A percentile compares a stretch with the other conserved stretches of the same genome.
These are phyloP conservation scores for Neckera pumila DNA, from an alignment of 225 moss, liverwort and hornwort species.

Conservation along the genomic window DNA sequence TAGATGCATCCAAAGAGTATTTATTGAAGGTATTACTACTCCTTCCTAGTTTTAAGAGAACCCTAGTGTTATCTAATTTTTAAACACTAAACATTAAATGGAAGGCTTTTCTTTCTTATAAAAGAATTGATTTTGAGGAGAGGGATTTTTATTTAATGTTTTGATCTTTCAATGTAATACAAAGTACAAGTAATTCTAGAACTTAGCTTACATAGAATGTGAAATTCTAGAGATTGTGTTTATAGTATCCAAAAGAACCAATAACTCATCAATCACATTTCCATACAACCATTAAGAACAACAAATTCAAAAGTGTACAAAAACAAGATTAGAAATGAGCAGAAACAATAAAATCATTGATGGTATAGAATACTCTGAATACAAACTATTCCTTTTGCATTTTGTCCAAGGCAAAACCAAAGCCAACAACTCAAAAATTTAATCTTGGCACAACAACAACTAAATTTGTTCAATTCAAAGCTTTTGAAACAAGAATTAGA, in stretches of 20 bases:
- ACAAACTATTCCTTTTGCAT: too few relatives aligned
- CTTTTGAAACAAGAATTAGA: neutral
- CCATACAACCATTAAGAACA: neutral
- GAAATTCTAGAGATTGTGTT: neutral
- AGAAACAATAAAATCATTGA: neutral
- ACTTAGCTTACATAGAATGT: neutral
- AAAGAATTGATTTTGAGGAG: rapidly evolving
- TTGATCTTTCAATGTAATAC: neutral
- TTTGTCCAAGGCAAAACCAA: too few relatives aligned
- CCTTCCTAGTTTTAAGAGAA: neutral
- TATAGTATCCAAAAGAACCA: neutral
- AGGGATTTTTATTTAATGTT: neutral
- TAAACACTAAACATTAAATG: neutral
- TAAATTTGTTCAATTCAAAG: too few relatives aligned
- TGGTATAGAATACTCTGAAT: too few relatives aligned
- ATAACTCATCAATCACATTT: neutral
- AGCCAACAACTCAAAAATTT: too few relatives aligned
- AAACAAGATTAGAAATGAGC: neutral
- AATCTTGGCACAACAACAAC: too few relatives aligned
- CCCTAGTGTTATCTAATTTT: rapidly evolving
- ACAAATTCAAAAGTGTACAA: neutral
- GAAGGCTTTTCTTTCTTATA: neutral
- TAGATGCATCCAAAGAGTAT: neutral
- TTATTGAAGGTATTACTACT: neutral
- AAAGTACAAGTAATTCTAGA: neutral